Base-by-base conservation (phyloP, 495 filamentous ascomycete species). In the Trichoderma reesei region DNA sequence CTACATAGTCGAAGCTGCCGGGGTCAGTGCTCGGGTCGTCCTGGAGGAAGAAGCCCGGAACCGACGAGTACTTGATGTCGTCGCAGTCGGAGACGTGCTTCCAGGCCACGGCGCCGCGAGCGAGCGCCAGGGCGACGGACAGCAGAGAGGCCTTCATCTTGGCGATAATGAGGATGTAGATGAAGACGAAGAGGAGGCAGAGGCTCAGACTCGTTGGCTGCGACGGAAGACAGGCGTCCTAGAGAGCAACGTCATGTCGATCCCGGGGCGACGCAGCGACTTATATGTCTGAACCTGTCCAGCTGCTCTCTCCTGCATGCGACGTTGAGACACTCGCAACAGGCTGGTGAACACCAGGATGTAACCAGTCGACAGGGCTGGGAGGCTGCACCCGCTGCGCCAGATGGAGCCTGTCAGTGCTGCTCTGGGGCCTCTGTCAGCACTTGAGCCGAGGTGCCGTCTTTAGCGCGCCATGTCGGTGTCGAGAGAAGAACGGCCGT, bases 1-100 rank as follows among this genome's bases (percentile, higher is more conserved):
- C 7, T 56, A 56, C 51, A 56, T 56, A 56, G 51, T 56, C 51
- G 34, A 56, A 56, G 51, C 26, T 56, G 26, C 51, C 34, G 31
- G 20, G 26, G 26, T 56, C 26, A n/a, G 51, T 56, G 3, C 16
- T 56, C 11, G 51, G 9, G 3, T 56, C 51, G 11, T 56, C 51
- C 31, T 56, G 51, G 26, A 56, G 51, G 51, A 56, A 56, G 26
- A 56, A 56, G 51, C 26, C 51, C 26, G 51, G 7, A 5, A 56
- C 51, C 26, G 51, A 56, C 13, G 51, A 34, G 51, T 56, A 56
- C 20, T 56, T 56, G 51, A 56, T 56, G 51, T 31, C 51, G 9
- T 56, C 20, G 26, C 51, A 16, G 51, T n/a, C 26, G 51, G 51
- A 33, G 51, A 34, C 51, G 13, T 56, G 26, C 16, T 56, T 56